phyloP scores from a whole-genome alignment of 2,329 filamentous ascomycete genomes.

The Penicillium rolfsii region DNA sequence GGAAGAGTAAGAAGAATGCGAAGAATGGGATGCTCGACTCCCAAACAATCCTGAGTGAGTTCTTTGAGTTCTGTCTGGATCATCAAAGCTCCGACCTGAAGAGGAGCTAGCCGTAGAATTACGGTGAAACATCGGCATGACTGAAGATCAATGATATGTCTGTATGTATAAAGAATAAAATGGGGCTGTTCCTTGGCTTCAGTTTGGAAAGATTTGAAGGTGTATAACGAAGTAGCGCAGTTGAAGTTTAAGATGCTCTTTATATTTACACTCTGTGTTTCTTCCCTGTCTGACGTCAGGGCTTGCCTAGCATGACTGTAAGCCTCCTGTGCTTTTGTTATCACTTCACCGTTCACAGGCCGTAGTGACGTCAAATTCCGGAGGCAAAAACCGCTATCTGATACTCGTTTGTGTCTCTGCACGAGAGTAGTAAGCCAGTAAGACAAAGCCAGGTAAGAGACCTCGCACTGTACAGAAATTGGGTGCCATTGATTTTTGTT shows the following conservation, averaged over 20 bases:
- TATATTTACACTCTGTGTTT: not conserved
- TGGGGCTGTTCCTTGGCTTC: not conserved
- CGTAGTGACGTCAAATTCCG: not conserved
- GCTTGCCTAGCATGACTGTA: not conserved
- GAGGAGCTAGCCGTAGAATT: conserved; percentile 29
- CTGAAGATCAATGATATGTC: not conserved
- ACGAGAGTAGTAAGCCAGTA: not conserved
- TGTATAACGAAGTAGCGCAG: not conserved
- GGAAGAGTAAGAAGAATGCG: conserved; percentile 30
- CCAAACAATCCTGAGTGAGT: conserved; percentile 41
- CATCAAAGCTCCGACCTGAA: conserved; percentile 23
- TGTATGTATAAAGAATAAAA: not conserved
- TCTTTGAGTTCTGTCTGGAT: conserved; percentile 18
- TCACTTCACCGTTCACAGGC: not conserved
- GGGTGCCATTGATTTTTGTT: not conserved
- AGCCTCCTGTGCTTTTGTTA: too few relatives aligned
- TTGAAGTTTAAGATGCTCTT: not conserved
- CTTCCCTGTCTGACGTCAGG: not conserved
- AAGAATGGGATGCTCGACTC: conserved; percentile 40
- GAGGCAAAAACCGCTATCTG: not conserved
- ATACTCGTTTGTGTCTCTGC: not conserved
- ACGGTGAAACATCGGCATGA: conserved; percentile 32
- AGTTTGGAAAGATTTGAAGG: not conserved
- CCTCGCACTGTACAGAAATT: not conserved
- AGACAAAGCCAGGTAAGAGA: not conserved